Evolutionary conservation across 306 rosid genomes (phyloP), one percentile per base, ranked within the genome.

Genomic region (Cicer bijugum): DNA sequence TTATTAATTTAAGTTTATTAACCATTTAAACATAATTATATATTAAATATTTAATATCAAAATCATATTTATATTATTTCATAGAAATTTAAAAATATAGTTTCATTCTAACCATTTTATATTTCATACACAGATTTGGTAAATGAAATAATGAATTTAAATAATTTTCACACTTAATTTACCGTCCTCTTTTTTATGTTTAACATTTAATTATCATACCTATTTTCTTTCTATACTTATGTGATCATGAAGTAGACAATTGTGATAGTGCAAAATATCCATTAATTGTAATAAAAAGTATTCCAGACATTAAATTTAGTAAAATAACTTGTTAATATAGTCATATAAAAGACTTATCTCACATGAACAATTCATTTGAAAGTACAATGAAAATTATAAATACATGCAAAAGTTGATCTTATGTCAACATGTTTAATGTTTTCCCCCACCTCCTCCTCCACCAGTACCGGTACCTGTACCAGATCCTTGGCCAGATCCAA

Each of bases 401-500:
- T 39, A 4, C 0, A 8, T 40, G 35, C 14, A 4, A 19, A 60
- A 74, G 14, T 10, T 6, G 40, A 60, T 8, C 10, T 11, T 20
- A 52, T 60, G 8, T 10, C 17, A 44, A 57, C 51, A 59, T 42
- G 66, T 3, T 65, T 70, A 89, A 69, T 39, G 83, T 57, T 82
- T 76, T 8, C 81, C 83, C 0, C 89, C 85, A 3, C 77, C 73
- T 1, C 77, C 81, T 4, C 90, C 88, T 1, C 76, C 82, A 0
- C 90, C 85, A 3, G 42, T 8, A 5, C 61, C 66, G 2, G 39
- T 7, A 10, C 66, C 66, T 0, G 19, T 48, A 4, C 92, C 88
- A 1, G 12, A 58, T 9, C 48, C 48, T 6, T 1, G 2, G 1
- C 48, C 48, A 1, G 4, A 40, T 23, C 89, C 87, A 0, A 16